Conservation (phyloP, 495 filamentous ascomycete genomes). For the Tuber umbilicatum region DNA sequence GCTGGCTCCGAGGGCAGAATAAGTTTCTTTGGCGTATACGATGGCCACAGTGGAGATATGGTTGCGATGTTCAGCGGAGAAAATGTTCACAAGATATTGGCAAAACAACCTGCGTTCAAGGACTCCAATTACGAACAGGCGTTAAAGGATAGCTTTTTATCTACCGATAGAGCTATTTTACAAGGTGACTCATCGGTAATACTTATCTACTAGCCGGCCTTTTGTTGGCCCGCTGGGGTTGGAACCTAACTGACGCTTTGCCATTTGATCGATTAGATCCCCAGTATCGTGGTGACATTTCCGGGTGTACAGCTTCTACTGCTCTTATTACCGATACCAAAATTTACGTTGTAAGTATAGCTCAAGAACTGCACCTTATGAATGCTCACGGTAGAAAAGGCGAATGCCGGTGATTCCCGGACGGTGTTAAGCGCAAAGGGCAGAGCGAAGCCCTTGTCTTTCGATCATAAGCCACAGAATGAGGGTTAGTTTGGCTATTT, state of each 20-base stretch:
- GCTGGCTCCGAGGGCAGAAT: slow-evolving; percentile 63
- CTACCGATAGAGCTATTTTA: slow-evolving; percentile 89
- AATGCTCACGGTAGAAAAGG: slow-evolving; percentile 51
- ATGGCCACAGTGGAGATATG: slow-evolving; percentile 95
- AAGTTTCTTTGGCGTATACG: slow-evolving; percentile 96
- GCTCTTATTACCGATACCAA: slow-evolving; percentile 80
- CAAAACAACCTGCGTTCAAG: slow-evolving; percentile 89
- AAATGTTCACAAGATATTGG: slow-evolving; percentile 85
- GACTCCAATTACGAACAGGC: slow-evolving; percentile 88
- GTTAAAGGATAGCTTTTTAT: slow-evolving; percentile 92
- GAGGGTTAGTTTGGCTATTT: slow-evolving; percentile 58
- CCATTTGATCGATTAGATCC: slow-evolving; percentile 59
- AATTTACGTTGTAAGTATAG: slow-evolving; percentile 77
- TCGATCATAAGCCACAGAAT: slow-evolving; percentile 97
- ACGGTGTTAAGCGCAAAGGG: slow-evolving; percentile 92
- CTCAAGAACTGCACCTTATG: slow-evolving; percentile 28
- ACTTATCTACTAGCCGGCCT: slow-evolving; percentile 3
- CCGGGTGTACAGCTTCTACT: slow-evolving; percentile 91
- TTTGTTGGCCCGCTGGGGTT: slow-evolving; percentile 22
- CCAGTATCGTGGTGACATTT: slow-evolving; percentile 94
- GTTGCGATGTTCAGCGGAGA: slow-evolving; percentile 89
- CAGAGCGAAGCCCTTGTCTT: slow-evolving; percentile 89
- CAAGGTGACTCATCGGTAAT: slow-evolving; percentile 57
- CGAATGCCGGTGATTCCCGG: slow-evolving; percentile 92
- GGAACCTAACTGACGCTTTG: slow-evolving; percentile 26